Conservation (phyloP, 2,329 filamentous ascomycete species). For the Colletotrichum liaoningense region DNA sequence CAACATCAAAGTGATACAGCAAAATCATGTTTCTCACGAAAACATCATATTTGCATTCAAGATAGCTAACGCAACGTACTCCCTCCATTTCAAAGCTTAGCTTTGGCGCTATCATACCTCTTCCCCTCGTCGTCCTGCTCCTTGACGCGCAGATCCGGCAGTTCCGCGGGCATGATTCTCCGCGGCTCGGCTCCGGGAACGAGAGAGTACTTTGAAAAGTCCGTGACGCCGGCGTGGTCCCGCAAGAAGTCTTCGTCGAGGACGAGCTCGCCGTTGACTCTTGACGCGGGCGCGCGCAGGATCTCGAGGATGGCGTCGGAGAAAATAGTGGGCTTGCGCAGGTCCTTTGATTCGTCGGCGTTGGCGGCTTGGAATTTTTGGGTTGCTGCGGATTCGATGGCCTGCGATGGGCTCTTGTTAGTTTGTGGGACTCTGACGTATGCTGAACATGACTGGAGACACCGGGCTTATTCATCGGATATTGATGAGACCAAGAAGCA, state of each 20-base stretch:
- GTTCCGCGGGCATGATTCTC: slow-evolving; percentile 79
- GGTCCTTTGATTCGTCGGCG: slow-evolving; percentile 62
- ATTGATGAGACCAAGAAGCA: background rate
- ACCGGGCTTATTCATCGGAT: background rate
- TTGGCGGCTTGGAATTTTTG: slow-evolving; percentile 59
- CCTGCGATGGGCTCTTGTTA: slow-evolving; percentile 40
- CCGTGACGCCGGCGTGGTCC: slow-evolving; percentile 69
- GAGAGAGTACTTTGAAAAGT: slow-evolving; percentile 81
- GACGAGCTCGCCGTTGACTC: slow-evolving; percentile 78
- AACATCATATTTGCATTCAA: background rate
- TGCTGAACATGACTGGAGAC: background rate
- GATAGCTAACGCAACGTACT: background rate
- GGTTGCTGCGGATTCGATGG: slow-evolving; percentile 82
- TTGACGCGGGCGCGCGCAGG: slow-evolving; percentile 66
- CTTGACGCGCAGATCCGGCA: slow-evolving; percentile 77
- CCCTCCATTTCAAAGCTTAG: slow-evolving; percentile 50
- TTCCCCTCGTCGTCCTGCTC: slow-evolving; percentile 86
- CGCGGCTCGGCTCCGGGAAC: slow-evolving; percentile 72
- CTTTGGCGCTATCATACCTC: slow-evolving; percentile 71
- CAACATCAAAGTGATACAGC: too few relatives aligned
- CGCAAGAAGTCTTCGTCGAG: slow-evolving; percentile 87
- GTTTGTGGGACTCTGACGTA: background rate
- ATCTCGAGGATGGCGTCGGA: slow-evolving; percentile 84
- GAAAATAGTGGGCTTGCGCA: slow-evolving; percentile 80
- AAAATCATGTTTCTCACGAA: too few relatives aligned